These are phyloP conservation scores for Roridomyces roridus DNA, from an alignment of 768 basidiomycete species.

Conservation along the genomic window DNA sequence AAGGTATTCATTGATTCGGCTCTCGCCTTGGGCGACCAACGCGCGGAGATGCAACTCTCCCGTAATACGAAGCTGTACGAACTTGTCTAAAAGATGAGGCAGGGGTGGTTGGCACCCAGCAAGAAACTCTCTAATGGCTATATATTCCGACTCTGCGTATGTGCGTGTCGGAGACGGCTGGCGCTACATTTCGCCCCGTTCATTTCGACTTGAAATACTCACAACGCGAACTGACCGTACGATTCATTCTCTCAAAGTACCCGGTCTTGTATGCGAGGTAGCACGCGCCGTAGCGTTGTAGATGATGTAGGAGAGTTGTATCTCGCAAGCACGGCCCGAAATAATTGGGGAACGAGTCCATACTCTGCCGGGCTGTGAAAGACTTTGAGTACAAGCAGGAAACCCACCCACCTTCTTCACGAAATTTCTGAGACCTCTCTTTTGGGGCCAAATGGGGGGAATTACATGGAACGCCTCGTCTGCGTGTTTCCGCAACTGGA, in stretches of 20 bases:
- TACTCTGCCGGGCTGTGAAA: neutral
- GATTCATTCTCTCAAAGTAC: conserved; percentile 1
- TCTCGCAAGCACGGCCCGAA: conserved; percentile 2
- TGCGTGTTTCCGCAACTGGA: neutral
- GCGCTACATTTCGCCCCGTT: no score
- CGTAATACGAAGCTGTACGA: conserved; percentile 6
- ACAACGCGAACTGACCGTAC: no score
- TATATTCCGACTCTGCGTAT: neutral
- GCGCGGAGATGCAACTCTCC: conserved; percentile 8
- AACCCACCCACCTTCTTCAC: conserved; percentile 8
- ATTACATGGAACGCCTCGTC: conserved; percentile 11
- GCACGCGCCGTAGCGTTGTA: conserved; percentile 21
- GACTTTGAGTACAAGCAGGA: neutral
- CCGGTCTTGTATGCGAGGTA: conserved; percentile 16
- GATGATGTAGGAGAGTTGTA: conserved; percentile 3
- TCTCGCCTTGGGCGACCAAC: neutral
- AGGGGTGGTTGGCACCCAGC: conserved; percentile 19
- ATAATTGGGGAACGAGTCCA: neutral
- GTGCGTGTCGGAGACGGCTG: no score
- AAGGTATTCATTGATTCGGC: neutral
- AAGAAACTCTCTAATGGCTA: conserved; percentile 8
- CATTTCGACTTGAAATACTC: no score
- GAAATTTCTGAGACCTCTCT: neutral
- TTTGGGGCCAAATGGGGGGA: conserved; percentile 15
- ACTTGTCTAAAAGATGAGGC: conserved; percentile 12